Evolutionary conservation across 768 basidiomycete genomes (phyloP).

Genomic region (Termitomyces sp.): DNA sequence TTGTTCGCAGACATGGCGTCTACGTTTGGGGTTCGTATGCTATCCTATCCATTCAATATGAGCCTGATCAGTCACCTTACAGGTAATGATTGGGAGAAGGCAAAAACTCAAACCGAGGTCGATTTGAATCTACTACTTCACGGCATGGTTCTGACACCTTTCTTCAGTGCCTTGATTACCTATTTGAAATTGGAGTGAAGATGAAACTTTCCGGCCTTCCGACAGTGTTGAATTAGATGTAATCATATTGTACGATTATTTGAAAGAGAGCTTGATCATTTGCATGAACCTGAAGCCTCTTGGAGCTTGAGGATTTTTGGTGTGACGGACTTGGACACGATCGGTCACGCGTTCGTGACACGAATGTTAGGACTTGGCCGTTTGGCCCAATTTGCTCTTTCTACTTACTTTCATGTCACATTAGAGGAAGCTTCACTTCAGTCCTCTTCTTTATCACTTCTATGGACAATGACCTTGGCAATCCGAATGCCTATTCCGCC

Average conservation of each 20-base stretch:
- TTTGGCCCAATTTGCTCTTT: too few relatives aligned
- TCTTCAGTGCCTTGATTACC: conserved; percentile 78
- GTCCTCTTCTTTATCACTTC: neutral
- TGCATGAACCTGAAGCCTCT: too few relatives aligned
- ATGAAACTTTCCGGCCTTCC: conserved; percentile 66
- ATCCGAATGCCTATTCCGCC: neutral
- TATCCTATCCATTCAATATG: neutral
- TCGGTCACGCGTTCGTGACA: conserved; percentile 19
- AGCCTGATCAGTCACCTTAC: conserved; percentile 2
- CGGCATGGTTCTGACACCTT: conserved; percentile 8
- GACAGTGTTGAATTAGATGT: conserved; percentile 34
- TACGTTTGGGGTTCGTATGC: conserved; percentile 76
- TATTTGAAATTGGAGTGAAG: conserved; percentile 85
- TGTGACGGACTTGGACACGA: conserved; percentile 13
- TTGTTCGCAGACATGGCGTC: conserved; percentile 77
- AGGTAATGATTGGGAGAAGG: conserved; percentile 80
- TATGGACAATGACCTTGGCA: neutral
- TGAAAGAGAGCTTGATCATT: neutral
- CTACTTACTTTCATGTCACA: neutral
- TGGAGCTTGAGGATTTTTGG: neutral
- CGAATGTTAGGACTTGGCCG: too few relatives aligned
- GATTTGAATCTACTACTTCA: neutral
- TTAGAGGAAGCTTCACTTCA: neutral
- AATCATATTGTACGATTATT: neutral
- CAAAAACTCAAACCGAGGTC: conserved; percentile 85